Evolutionary conservation across 1,284 basidiomycete species (phyloP).

Genomic region (Cerrena zonata): DNA sequence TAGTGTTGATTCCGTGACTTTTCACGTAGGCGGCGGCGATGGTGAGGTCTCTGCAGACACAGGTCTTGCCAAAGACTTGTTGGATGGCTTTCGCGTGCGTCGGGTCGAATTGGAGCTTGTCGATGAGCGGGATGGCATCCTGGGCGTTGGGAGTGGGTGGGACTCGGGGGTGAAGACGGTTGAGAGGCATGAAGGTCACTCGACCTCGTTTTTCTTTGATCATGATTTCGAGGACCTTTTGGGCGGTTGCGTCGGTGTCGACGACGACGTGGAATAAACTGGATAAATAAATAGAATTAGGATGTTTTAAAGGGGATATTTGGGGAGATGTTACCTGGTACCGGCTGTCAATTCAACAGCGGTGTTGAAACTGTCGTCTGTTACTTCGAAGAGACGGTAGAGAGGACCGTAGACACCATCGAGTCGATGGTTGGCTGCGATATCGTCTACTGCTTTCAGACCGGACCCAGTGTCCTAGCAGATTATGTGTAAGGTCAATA

Average conservation of each 20-base stretch:
- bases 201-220: constrained; percentile 86
- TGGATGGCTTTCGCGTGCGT: constrained; percentile 80
- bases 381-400: constrained; percentile 88
- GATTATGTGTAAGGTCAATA: no score
- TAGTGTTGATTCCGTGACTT: constrained; percentile 90
- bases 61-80: constrained; percentile 97
- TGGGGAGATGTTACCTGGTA: constrained; percentile 60
- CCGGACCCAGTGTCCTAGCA: constrained; percentile 83
- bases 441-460: constrained; percentile 77
- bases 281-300: constrained; percentile 1
- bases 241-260: constrained; percentile 89
- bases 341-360: constrained; percentile 94
- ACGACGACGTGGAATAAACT: constrained; percentile 97
- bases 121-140: constrained; percentile 84
- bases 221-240: constrained; percentile 86
- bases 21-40: constrained; percentile 93
- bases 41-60: constrained; percentile 88
- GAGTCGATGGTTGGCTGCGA: constrained; percentile 66
- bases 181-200: constrained; percentile 97
- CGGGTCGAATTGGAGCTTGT: constrained; percentile 77
- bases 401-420: constrained; percentile 87
- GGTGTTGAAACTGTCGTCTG: constrained; percentile 84
- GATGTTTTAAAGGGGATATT: not conserved
- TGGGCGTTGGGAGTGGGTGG: constrained; percentile 67
- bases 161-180: constrained; percentile 83